Evolutionary conservation across 129 eudicot species (phyloP).

Genomic region (Flaveria sonorensis): DNA sequence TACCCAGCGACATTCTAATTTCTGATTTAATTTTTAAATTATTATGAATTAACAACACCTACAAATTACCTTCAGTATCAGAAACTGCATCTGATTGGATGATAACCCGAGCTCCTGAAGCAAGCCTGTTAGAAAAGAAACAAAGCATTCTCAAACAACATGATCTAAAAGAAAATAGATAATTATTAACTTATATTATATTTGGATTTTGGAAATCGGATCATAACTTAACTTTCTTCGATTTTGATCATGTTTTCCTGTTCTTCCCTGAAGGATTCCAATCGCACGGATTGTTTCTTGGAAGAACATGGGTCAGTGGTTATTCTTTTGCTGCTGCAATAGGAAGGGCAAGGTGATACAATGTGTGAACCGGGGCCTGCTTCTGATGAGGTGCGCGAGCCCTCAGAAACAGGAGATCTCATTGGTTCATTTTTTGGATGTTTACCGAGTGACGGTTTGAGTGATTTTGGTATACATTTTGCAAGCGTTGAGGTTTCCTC

Average conservation of each 20-base stretch:
- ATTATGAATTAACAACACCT: constrained; percentile 17
- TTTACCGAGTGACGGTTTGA: constrained; percentile 65
- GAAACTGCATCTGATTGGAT: constrained; percentile 63
- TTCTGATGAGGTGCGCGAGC: constrained; percentile 68
- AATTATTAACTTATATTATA: neutral
- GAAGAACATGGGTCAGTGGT: constrained; percentile 48
- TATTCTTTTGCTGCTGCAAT: constrained; percentile 66
- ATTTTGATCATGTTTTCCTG: constrained; percentile 64
- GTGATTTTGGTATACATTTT: constrained; percentile 74
- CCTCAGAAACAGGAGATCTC: constrained; percentile 77
- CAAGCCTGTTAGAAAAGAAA: constrained; percentile 70
- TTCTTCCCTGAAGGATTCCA: constrained; percentile 53
- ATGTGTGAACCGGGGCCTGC: constrained; percentile 54
- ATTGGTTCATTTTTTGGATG: constrained; percentile 68
- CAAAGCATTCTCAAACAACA: constrained; percentile 35
- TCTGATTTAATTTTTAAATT: neutral
- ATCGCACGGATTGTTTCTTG: constrained; percentile 45
- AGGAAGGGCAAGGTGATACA: constrained; percentile 55
- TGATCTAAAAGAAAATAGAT: constrained; percentile 24
- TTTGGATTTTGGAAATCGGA: constrained; percentile 27
- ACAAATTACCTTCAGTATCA: constrained; percentile 38
- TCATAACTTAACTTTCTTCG: constrained; percentile 90
- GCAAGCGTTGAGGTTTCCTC: constrained; percentile 53
- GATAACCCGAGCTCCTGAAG: constrained; percentile 95
- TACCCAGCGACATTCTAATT: constrained; percentile 33